Conservation (phyloP, 257 asterid species). For the Haberlea rhodopensis region DNA sequence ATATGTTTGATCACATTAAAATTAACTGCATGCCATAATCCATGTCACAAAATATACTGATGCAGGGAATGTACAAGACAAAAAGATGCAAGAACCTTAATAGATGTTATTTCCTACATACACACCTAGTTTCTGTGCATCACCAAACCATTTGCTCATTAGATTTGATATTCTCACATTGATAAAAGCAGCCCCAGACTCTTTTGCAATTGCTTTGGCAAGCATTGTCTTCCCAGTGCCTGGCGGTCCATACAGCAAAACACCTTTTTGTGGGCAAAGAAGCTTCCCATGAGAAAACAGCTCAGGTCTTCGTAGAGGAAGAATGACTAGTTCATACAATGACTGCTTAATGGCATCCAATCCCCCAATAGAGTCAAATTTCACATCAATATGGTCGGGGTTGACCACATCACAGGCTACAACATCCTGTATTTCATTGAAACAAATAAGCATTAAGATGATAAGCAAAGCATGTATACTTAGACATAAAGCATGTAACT, state of each 20-base stretch:
- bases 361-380: conserved; percentile 80
- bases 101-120: conserved; percentile 9
- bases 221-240: conserved; percentile 99
- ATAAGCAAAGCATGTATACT: conserved; percentile 21
- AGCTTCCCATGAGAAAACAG: conserved; percentile 87
- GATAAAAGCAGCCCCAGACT: conserved; percentile 89
- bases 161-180: conserved; percentile 77
- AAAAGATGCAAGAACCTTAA: conserved; percentile 11
- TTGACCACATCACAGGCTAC: conserved; percentile 93
- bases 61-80: background rate
- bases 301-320: conserved; percentile 82
- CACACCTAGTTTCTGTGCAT: conserved; percentile 92
- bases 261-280: conserved; percentile 92
- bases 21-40: no score
- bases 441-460: conserved; percentile 11
- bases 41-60: background rate
- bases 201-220: conserved; percentile 97
- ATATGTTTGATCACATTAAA: no score
- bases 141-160: conserved; percentile 99
- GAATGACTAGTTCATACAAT: conserved; percentile 80
- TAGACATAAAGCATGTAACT: conserved; percentile 4
- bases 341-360: conserved; percentile 77
- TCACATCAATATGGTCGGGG: conserved; percentile 77
- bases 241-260: conserved; percentile 91
- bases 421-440: conserved; percentile 56